Evolutionary conservation across 345 rosid genomes (phyloP), one percentile per base, ranked within the genome.

Genomic region (Laguncularia racemosa): DNA sequence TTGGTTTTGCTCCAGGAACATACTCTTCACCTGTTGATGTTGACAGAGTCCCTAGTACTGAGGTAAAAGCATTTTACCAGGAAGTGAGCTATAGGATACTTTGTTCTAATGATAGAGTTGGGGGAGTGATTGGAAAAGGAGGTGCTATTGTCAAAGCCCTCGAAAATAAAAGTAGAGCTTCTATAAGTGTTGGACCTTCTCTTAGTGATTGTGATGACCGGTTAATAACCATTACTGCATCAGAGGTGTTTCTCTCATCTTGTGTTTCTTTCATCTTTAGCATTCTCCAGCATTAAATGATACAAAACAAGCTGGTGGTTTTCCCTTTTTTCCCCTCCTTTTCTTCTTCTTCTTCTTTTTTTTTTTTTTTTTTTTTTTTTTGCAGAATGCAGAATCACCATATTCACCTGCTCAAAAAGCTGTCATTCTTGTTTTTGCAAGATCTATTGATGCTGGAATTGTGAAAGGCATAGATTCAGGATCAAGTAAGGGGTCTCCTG

Each of bases 131-230:
- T 62, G 96, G 97, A 70, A 84, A 73, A 67, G 95, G 88, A 20
- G 97, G 97, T 58, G 62, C 69, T 54, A 79, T 82, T 51, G 72
- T 91, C 61, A 78, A 62, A 82, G 67, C 75, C 60, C 82, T 91
- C 67, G 84, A 91, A 68, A 85, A 65, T 61, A 95, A 91, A 71
- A 74, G 89, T n/a, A 96, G 96, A 43, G 91, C 96, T 63, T 65
- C 76, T 52, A 73, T 91, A 63, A 70, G 70, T 50, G 68, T 91
- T 74, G 98, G 91, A 67, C 73, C 85, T 57, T 43, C 77, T 44
- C n/a, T 76, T 50, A 48, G 74, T 60, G 92, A 76, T 38, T 88
- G 90, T 56, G 86, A 85, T 51, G 98, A 88, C 72, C 80, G 98
- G 52, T 58, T 88, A 62, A 83, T 91, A 56, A 76, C 89, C 16